Evolutionary conservation across 306 rosid genomes (phyloP), one percentile per base, ranked within the genome.

Genomic region (Quercus cerris): DNA sequence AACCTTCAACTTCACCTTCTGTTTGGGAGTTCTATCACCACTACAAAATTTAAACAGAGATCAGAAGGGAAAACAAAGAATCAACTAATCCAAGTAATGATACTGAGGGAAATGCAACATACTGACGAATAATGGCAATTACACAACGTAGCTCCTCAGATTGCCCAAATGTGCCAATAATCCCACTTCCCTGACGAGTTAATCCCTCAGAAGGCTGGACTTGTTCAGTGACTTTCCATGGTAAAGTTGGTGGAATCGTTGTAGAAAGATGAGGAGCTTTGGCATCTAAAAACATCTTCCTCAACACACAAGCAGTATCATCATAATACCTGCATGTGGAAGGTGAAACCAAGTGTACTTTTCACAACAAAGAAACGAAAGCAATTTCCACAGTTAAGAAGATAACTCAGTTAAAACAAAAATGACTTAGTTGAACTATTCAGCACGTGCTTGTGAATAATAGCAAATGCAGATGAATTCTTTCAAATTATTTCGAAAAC

Each of bases 1-100:
- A 80, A 95, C 97, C 83, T 89, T 93, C 85, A 95, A 78, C 83
- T 95, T 95, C 86, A 95, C 99, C 92, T 95, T 95, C 84, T 95
- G 99, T 82, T 95, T 95, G 77, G 99, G 97, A 84, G 99, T 95
- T 90, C 99, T 89, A 90, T 95, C 99, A 77, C 99, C 99, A 86
- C 99, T 95, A 87, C 83, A 70, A 85, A 80, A 86, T 69, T 56
- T 80, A 73, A 79, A 71, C 41, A 76, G 68, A 77, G 71, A 76
- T 79, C 61, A 77, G 67, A 84, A 75, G 76, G 63, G 23, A 80
- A 74, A 77, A 54, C 20, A 75, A 72, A 62, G 55, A 15, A 56
- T 73, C 25, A 74, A 70, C 52, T 19, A 74, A 73, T 30, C 2
- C 10, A 83, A 73, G 35, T 46, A 17, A 46, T n/a, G n/a, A 55